These are phyloP conservation scores for Gossypium turneri DNA, from an alignment of 345 rosid genomes.

Conservation along the genomic window DNA sequence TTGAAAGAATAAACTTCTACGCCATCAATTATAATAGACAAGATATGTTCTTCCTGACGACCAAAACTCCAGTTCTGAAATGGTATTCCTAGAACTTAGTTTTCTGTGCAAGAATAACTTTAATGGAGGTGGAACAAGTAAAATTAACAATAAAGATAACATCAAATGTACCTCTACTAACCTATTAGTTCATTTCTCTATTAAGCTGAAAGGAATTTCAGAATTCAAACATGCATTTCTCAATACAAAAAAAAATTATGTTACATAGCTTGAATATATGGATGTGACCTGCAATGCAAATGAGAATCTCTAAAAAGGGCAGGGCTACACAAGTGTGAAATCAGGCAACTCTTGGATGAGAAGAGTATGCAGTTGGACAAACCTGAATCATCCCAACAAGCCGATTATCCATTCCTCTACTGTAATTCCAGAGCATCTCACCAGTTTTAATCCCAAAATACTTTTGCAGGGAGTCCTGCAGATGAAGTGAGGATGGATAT, in stretches of 20 bases:
- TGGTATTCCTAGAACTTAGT: neutral
- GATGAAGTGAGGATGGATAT: constrained; percentile 13
- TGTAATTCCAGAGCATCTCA: constrained; percentile 92
- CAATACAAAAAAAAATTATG: neutral
- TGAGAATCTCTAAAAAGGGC: neutral
- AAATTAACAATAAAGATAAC: neutral
- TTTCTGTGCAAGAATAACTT: neutral
- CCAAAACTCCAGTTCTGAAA: neutral
- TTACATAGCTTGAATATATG: neutral
- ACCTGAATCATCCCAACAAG: constrained; percentile 77
- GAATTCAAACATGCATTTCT: neutral
- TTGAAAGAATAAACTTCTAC: neutral
- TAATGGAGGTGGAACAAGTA: neutral
- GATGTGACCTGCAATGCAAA: neutral
- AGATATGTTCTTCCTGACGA: neutral
- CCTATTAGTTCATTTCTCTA: neutral
- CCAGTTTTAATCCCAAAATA: constrained; percentile 90
- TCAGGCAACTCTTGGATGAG: constrained; percentile 4
- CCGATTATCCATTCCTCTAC: constrained; percentile 84
- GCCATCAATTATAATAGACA: neutral
- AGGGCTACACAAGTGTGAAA: neutral
- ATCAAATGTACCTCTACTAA: neutral
- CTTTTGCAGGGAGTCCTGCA: constrained; percentile 71
- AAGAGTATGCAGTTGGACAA: constrained; percentile 8
- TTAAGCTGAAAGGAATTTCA: neutral